Evolutionary conservation across 2,329 filamentous ascomycete genomes (phyloP).

Genomic region (Phymatotrichopsis omnivora): DNA sequence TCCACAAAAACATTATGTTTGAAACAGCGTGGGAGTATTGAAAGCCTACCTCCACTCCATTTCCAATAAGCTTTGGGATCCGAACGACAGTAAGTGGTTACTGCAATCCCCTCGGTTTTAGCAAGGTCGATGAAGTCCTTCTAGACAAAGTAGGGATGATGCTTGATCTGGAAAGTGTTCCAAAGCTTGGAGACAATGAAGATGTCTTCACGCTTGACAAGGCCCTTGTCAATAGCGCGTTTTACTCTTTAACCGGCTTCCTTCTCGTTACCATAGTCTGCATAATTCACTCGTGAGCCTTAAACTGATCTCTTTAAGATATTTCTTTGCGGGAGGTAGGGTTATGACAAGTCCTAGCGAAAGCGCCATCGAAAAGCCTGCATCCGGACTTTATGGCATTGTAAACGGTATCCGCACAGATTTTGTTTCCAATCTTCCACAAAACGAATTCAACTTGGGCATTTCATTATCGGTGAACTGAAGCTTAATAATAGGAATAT

Average conservation of each 20-base stretch:
- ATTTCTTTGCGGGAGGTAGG: not conserved
- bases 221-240: slow-evolving; percentile 45
- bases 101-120: slow-evolving; percentile 56
- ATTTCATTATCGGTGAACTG: slow-evolving; percentile 53
- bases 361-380: slow-evolving; percentile 48
- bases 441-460: slow-evolving; percentile 68
- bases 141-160: slow-evolving; percentile 81
- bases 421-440: slow-evolving; percentile 70
- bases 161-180: slow-evolving; percentile 69
- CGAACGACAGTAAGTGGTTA: slow-evolving; percentile 79
- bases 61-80: slow-evolving; percentile 67
- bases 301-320: not conserved
- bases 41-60: slow-evolving; percentile 60
- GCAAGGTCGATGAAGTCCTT: slow-evolving; percentile 57
- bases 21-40: slow-evolving; percentile 58
- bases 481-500: slow-evolving; percentile 45
- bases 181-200: slow-evolving; percentile 59
- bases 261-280: slow-evolving; percentile 52
- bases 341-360: slow-evolving; percentile 34
- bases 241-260: slow-evolving; percentile 55
- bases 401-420: slow-evolving; percentile 66
- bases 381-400: slow-evolving; percentile 57
- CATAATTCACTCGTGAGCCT: too few species aligned
- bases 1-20: slow-evolving; percentile 54
- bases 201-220: slow-evolving; percentile 52